These are phyloP conservation scores for Citropsis articulata DNA, from an alignment of 345 rosid species.

Conservation along the genomic window DNA sequence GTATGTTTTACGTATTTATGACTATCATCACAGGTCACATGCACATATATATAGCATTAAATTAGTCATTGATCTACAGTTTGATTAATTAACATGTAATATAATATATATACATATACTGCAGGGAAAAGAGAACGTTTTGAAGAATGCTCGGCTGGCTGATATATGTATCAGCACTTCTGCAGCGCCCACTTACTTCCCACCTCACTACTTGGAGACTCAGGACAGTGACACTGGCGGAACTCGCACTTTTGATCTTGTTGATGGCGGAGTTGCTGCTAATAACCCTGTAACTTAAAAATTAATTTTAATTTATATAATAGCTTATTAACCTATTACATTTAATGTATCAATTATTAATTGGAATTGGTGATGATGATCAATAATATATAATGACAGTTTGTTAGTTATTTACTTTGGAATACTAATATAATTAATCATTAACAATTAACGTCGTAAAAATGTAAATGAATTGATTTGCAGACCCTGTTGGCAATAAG, in stretches of 20 bases:
- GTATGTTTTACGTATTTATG: background rate
- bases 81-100: no score
- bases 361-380: no score
- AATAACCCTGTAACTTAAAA: conserved; percentile 24
- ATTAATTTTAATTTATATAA: background rate
- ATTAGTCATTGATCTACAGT: no score
- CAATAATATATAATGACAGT: no score
- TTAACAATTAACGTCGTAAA: no score
- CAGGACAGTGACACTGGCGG: conserved; percentile 4
- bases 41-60: no score
- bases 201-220: conserved; percentile 19
- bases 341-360: no score
- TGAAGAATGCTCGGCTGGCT: conserved; percentile 30
- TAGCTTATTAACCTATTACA: background rate
- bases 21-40: background rate
- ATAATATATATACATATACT: no score
- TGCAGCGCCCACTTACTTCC: conserved; percentile 32
- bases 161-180: conserved; percentile 28
- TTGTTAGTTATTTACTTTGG: no score
- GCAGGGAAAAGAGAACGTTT: conserved; percentile 20
- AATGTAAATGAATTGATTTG: background rate
- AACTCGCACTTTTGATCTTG: conserved; percentile 13
- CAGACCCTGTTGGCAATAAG: conserved; percentile 20
- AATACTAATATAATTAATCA: background rate
- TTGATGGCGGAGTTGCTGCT: conserved; percentile 33